These are phyloP conservation scores for Tilletia indica DNA, from an alignment of 1,284 basidiomycete species.

Conservation along the genomic window DNA sequence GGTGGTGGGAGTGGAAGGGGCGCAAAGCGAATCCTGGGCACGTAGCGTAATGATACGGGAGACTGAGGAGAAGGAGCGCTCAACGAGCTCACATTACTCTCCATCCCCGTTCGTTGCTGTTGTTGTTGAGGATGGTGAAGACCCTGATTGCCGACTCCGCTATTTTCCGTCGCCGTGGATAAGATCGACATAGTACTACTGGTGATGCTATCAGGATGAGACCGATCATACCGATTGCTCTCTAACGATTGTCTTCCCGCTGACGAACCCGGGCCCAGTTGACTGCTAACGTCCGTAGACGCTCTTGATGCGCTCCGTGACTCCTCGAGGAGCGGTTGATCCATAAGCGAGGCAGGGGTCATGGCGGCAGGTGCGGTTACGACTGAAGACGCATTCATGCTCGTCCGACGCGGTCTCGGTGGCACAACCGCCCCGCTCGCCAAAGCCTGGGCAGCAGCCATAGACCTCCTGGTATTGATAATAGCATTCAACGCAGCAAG, in stretches of 20 bases:
- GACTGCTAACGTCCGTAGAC: not conserved
- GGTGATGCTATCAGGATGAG: not conserved
- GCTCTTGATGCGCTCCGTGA: not conserved
- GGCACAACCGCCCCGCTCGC: slow-evolving; percentile 38
- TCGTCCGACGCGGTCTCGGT: not conserved
- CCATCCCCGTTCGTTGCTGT: too few relatives aligned
- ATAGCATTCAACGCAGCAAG: slow-evolving; percentile 54
- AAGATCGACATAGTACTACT: not conserved
- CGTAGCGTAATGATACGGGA: not conserved
- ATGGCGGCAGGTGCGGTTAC: not conserved
- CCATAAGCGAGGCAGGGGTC: too few relatives aligned
- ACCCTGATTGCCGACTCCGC: not conserved
- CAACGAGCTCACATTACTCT: too few relatives aligned
- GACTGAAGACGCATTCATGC: not conserved
- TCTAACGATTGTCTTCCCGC: not conserved
- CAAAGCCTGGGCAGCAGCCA: slow-evolving; percentile 51
- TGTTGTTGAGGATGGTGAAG: not conserved
- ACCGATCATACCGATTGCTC: not conserved
- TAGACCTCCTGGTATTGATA: slow-evolving; percentile 53
- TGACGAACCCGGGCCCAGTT: not conserved
- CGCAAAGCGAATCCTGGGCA: slow-evolving; percentile 33
- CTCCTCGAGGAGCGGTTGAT: too few relatives aligned
- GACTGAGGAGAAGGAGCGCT: not conserved
- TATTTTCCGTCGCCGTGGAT: not conserved
- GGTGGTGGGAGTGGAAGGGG: slow-evolving; percentile 31